Conservation (phyloP, 805 yeast species). For the Metschnikowia continentalis region DNA sequence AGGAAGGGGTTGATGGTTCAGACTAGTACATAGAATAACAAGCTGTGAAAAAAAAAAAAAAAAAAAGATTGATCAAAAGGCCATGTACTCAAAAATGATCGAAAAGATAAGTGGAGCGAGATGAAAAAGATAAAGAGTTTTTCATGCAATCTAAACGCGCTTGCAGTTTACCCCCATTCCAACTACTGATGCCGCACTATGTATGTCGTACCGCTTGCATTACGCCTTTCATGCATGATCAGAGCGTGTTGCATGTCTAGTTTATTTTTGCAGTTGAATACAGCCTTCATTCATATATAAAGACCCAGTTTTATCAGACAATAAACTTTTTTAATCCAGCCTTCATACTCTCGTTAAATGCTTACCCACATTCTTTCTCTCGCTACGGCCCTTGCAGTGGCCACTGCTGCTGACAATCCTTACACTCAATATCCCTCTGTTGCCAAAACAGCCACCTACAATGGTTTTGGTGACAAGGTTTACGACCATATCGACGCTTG, state of each 20-base stretch:
- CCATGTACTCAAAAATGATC: neutral
- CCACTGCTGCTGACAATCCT: conserved; percentile 6
- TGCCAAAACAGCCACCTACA: conserved; percentile 36
- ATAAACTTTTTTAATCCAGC: neutral
- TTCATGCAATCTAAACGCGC: neutral
- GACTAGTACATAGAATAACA: neutral
- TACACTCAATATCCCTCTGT: conserved; percentile 32
- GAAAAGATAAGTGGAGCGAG: neutral
- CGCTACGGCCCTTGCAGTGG: conserved; percentile 8
- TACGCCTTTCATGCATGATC: neutral
- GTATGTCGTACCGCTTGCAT: conserved; percentile 1
- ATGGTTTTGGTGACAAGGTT: conserved; percentile 37
- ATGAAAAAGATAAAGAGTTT: neutral
- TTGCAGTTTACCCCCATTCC: neutral
- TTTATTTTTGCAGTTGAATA: neutral
- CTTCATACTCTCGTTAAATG: neutral
- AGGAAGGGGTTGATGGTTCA: neutral
- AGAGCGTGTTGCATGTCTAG: neutral
- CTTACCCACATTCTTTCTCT: conserved; percentile 6
- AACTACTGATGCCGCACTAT: neutral
- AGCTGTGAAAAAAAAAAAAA: neutral
- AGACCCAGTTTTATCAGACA: neutral
- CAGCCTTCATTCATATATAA: neutral
- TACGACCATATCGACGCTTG: conserved; percentile 28
- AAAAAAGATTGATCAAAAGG: neutral